A percentile compares a stretch with the other conserved stretches of the same genome.
These are phyloP conservation scores for Mycothermus thermophilus DNA, from an alignment of 495 filamentous ascomycete genomes.

Conservation along the genomic window DNA sequence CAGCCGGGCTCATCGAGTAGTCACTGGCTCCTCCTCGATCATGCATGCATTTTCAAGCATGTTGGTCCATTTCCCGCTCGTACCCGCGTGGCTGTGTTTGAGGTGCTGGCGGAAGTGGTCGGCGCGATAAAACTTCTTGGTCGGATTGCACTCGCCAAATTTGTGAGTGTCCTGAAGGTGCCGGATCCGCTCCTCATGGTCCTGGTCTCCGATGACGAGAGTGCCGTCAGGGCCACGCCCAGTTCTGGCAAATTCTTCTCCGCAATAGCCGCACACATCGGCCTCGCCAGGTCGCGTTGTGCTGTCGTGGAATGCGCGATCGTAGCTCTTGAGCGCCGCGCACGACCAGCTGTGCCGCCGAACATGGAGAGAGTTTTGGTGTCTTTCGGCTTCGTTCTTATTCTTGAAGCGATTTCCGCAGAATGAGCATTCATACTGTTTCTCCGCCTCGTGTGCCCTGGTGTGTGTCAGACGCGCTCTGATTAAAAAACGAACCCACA, in stretches of 20 bases:
- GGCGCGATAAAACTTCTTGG: slow-evolving; percentile 95
- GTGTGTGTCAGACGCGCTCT: not conserved
- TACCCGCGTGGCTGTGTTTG: slow-evolving; percentile 94
- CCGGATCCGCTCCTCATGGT: slow-evolving; percentile 75
- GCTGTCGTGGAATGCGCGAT: slow-evolving; percentile 78
- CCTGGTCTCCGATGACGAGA: slow-evolving; percentile 30
- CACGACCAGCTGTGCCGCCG: slow-evolving; percentile 97
- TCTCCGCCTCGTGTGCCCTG: slow-evolving; percentile 71
- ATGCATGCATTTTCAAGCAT: slow-evolving; percentile 94
- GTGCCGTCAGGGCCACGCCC: slow-evolving; percentile 21
- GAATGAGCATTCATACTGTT: slow-evolving; percentile 86
- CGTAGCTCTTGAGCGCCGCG: slow-evolving; percentile 61
- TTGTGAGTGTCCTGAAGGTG: slow-evolving; percentile 89
- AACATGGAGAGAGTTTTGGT: slow-evolving; percentile 93
- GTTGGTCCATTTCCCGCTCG: slow-evolving; percentile 98
- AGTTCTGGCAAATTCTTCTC: slow-evolving; percentile 72
- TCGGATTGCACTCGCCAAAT: slow-evolving; percentile 94
- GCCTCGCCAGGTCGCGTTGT: slow-evolving; percentile 40
- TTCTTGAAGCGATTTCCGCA: slow-evolving; percentile 97
- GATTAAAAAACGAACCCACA: not conserved
- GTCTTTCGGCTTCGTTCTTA: slow-evolving; percentile 96
- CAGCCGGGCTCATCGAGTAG: slow-evolving; percentile 6
- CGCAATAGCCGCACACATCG: slow-evolving; percentile 92
- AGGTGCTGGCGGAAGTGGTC: slow-evolving; percentile 97
- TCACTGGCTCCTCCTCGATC: slow-evolving; percentile 58